Evolutionary conservation across 345 rosid genomes (phyloP), one percentile per base, ranked within the genome.

Genomic region (Melaleuca quinquenervia): DNA sequence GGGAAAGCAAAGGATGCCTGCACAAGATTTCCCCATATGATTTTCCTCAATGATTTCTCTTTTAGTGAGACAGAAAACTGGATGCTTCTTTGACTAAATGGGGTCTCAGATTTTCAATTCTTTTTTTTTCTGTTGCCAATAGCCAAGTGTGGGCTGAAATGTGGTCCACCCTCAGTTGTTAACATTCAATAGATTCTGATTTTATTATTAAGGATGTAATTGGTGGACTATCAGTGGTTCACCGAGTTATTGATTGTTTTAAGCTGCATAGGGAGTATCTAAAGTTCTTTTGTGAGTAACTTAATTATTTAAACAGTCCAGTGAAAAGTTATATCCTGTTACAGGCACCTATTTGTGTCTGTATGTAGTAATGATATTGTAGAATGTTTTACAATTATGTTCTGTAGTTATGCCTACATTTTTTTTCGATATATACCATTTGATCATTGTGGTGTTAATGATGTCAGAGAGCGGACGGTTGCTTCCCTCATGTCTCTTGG

Each of bases 401-500:
- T 76, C 50, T 76, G 24, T 76, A 76, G 82, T 36, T 53, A 53
- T 53, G 24, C 24, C 26, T 70, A 36, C 48, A 36, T 70, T 70
- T 32, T 70, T 18, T 70, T 20, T 18, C 18, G 12, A 36, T 70
- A 36, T n/a, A 36, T 70, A 70, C 24, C 48, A 36, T 49, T 48
- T 82, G 87, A 87, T 27, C 56, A 55, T 52, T 87, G 74, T 85
- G 14, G 82, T 85, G 85, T 29, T 84, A 87, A 78, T 82, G 82
- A 90, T 62, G 82, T 88, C 95, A 97, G 98, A 89, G 98, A 94
- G 90, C 91, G 90, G 44, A 91, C 93, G 7, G 96, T 96, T 87
- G 98, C 94, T 86, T 90, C 94, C 85, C 97, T 97, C 84, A 89
- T 96, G 74, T 91, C 96, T 86, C 94, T 93, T 80, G 95, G 93